phyloP scores from a whole-genome alignment of 352 stramenopile genomes.

The Chrysophaeum taylorii region DNA sequence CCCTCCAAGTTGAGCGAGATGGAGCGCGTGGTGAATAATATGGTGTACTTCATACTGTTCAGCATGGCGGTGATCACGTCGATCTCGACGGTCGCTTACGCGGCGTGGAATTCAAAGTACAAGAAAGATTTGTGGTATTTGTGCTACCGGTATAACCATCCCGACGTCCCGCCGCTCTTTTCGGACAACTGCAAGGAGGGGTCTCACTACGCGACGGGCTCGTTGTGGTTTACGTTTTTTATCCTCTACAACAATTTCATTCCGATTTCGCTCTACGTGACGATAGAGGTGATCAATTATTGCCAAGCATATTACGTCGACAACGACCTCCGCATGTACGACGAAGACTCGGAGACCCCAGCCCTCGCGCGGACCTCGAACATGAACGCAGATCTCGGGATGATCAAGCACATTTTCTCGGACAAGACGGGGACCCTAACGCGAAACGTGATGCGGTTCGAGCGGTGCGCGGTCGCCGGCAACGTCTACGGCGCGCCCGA shows the following conservation, averaged over 20 bases:
- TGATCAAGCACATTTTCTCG: constrained; percentile 85
- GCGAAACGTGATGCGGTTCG: constrained; percentile 88
- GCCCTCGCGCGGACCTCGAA: constrained; percentile 78
- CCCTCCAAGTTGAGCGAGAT: constrained; percentile 28
- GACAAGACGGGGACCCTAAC: constrained; percentile 92
- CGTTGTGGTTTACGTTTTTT: constrained; percentile 58
- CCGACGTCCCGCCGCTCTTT: constrained; percentile 21
- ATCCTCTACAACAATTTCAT: constrained; percentile 88
- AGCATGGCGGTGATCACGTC: constrained; percentile 27
- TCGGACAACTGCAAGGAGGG: constrained; percentile 27
- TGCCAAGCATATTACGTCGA: constrained; percentile 71
- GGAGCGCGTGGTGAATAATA: constrained; percentile 28
- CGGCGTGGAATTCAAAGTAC: constrained; percentile 24
- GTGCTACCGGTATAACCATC: constrained; percentile 27
- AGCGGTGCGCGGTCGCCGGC: constrained; percentile 77
- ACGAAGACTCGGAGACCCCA: constrained; percentile 66
- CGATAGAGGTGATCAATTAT: constrained; percentile 85
- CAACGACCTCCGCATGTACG: constrained; percentile 73
- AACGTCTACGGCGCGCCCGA: constrained; percentile 61
- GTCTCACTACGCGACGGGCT: constrained; percentile 10
- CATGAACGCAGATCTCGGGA: constrained; percentile 81
- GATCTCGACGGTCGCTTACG: constrained; percentile 27
- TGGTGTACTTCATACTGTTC: constrained; percentile 35
- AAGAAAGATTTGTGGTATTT: constrained; percentile 35
- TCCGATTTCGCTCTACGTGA: constrained; percentile 83